Base-by-base conservation (phyloP, 148 eudicot genomes). In the Diospyros lotus region DNA sequence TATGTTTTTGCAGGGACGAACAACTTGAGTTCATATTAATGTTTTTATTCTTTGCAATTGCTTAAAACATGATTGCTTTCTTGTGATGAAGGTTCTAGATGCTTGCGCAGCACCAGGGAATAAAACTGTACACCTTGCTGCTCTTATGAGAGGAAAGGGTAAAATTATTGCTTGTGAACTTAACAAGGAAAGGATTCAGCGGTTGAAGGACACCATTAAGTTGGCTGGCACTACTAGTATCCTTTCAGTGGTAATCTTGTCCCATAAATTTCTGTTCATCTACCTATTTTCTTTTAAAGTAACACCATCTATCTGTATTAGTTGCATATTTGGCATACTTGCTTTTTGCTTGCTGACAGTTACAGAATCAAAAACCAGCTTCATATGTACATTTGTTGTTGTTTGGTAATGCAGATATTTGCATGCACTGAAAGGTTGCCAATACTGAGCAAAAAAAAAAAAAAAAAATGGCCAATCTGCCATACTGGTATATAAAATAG, bases 71-170 rank as follows among this genome's bases (percentile, higher is more conserved):
- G 61, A 78, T 62, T 39, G 59, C 54, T 46, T 58, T 71, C 73
- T 76, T 84, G 56, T 82, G 73, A 15, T 84, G 84, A 90, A 96
- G 99, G 99, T 96, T 76, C 87, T 96, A 68, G 99, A 96, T 88
- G 99, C 99, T 38, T 96, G 99, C 80, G 81, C 99, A 72, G 98
- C 99, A 75, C 99, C 99, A 63, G 99, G 99, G 66, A 96, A 96
- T 86, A 96, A 96, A 86, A 96, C 99, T 68, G 89, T 85, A 12
- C 99, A 96, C 80, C 93, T 93, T 55, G 89, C 97, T 72, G 94
- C 98, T 54, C 94, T 96, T 61, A 93, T 89, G 90, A 76, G 73
- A 77, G 97, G 94, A 76, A 83, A 87, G 84, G 99, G 99, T 52
- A 91, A 84, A 78, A 82, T 96, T 64, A 76, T 88, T 80, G 99